Evolutionary conservation across 2,329 filamentous ascomycete species (phyloP).

Genomic region (Botrytis byssoidea): DNA sequence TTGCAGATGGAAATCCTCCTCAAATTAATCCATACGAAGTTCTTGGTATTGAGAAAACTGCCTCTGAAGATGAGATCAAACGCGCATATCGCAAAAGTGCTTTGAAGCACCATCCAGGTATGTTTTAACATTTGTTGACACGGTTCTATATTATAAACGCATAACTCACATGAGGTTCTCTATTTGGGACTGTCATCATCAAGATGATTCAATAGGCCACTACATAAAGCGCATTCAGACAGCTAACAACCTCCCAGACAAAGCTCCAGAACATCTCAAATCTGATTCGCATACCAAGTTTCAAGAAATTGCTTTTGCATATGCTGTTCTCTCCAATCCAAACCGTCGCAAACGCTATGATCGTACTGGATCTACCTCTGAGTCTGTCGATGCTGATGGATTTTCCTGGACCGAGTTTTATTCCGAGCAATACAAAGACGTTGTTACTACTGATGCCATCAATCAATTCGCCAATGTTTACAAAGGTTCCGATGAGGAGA

Average conservation of each 20-base stretch:
- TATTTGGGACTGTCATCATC: neutral
- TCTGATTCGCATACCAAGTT: constrained; percentile 75
- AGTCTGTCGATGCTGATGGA: constrained; percentile 74
- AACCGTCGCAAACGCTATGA: constrained; percentile 83
- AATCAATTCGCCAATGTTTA: constrained; percentile 74
- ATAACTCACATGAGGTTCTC: neutral
- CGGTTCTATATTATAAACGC: neutral
- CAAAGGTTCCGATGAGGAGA: constrained; percentile 84
- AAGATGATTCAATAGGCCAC: neutral
- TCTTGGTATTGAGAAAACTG: constrained; percentile 67
- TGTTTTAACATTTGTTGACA: constrained; percentile 29
- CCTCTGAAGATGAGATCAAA: constrained; percentile 78
- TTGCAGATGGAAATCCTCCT: constrained; percentile 34
- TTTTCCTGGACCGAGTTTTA: constrained; percentile 95
- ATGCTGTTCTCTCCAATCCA: constrained; percentile 85
- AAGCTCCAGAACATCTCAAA: constrained; percentile 67
- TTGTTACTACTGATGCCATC: constrained; percentile 73
- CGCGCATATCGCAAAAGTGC: constrained; percentile 89
- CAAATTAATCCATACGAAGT: constrained; percentile 74
- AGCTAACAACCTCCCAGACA: constrained; percentile 57
- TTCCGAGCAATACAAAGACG: constrained; percentile 74
- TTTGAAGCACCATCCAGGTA: constrained; percentile 82
- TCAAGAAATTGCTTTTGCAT: constrained; percentile 89
- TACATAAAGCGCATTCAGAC: neutral
- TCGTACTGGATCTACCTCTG: constrained; percentile 81